phyloP scores from a whole-genome alignment of 2,329 filamentous ascomycete species.

The Daldinia sp. region DNA sequence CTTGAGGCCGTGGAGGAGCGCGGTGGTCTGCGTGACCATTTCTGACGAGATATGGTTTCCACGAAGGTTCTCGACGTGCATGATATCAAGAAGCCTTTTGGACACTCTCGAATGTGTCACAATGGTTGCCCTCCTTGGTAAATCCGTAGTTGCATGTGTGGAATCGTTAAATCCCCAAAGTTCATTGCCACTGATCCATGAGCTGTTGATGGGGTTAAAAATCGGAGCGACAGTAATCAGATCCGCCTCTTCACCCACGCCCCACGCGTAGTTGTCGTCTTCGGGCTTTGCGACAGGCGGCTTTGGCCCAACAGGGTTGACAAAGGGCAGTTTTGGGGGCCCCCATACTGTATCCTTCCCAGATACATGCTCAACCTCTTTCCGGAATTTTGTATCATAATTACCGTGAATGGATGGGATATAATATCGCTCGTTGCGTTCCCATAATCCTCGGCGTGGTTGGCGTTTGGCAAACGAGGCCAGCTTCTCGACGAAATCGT shows the following conservation, averaged over 20 bases:
- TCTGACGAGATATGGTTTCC: conserved; percentile 82
- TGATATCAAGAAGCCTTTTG: conserved; percentile 73
- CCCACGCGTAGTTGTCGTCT: conserved; percentile 77
- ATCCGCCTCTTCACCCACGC: conserved; percentile 78
- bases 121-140: conserved; percentile 78
- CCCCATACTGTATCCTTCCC: conserved; percentile 72
- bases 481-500: conserved; percentile 77
- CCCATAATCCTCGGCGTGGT: conserved; percentile 77
- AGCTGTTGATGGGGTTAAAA: conserved; percentile 76
- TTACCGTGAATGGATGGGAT: conserved; percentile 73
- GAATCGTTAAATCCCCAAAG: conserved; percentile 70
- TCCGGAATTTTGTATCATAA: conserved; percentile 72
- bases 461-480: conserved; percentile 70
- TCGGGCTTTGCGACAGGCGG: conserved; percentile 66
- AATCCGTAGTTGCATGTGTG: conserved; percentile 58
- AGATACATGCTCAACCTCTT: conserved; percentile 64
- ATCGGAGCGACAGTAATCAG: conserved; percentile 80
- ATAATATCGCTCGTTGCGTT: conserved; percentile 76
- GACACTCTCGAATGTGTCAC: conserved; percentile 80
- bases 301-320: conserved; percentile 68
- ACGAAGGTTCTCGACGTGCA: conserved; percentile 78
- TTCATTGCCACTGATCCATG: conserved; percentile 75
- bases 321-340: conserved; percentile 64
- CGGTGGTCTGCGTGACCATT: conserved; percentile 78
- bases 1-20: conserved; percentile 80